phyloP scores from a whole-genome alignment of 2,329 filamentous ascomycete genomes.

The Graphilbum fragrans region DNA sequence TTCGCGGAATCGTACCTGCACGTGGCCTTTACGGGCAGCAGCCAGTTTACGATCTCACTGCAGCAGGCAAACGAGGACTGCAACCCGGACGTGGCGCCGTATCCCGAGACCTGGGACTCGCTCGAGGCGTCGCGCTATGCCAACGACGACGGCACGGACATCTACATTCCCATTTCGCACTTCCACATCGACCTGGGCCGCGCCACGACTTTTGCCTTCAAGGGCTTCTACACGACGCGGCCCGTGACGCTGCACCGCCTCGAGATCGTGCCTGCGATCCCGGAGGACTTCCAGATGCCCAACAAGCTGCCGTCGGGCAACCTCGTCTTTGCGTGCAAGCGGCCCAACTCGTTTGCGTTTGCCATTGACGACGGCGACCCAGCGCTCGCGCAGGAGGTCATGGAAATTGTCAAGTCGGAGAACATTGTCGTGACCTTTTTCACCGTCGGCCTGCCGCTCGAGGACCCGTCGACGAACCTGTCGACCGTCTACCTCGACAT shows the following conservation, averaged over 20 bases:
- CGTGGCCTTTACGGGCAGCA: constrained; percentile 49
- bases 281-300: constrained; percentile 37
- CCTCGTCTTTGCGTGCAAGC: constrained; percentile 50
- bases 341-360: constrained; percentile 59
- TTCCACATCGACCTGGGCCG: constrained; percentile 49
- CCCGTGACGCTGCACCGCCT: constrained; percentile 40
- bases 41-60: constrained; percentile 50
- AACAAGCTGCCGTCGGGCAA: constrained; percentile 48
- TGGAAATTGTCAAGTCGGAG: constrained; percentile 48
- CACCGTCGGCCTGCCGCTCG: constrained; percentile 51
- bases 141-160: constrained; percentile 35
- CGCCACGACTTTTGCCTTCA: constrained; percentile 46
- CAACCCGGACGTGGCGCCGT: constrained; percentile 41
- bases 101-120: constrained; percentile 56
- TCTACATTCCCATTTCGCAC: constrained; percentile 56
- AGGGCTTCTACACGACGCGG: constrained; percentile 48
- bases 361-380: constrained; percentile 60
- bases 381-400: constrained; percentile 43
- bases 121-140: constrained; percentile 50
- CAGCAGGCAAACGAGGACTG: constrained; percentile 56
- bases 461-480: constrained; percentile 47
- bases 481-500: constrained; percentile 53
- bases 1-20: constrained; percentile 50
- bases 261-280: constrained; percentile 46
- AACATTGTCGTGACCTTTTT: constrained; percentile 59